Evolutionary conservation across 83 land plant genomes (phyloP).

Genomic region (Thuja plicata): DNA sequence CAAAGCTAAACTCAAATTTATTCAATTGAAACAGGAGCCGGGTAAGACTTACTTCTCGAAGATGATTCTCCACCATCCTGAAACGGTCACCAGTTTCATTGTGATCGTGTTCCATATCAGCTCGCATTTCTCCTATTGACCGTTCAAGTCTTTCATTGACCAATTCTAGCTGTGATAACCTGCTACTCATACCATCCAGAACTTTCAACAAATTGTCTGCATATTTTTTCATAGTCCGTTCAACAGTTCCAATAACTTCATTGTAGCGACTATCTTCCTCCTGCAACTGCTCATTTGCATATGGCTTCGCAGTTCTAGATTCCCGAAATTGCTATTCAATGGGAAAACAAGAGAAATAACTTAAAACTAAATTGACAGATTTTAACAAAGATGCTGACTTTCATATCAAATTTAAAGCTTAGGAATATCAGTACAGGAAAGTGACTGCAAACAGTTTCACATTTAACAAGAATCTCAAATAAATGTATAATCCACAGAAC

Average conservation of each 20-base stretch:
- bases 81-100: slow-evolving; percentile 57
- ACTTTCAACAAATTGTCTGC: slow-evolving; percentile 64
- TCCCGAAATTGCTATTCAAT: slow-evolving; percentile 27
- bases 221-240: slow-evolving; percentile 70
- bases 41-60: slow-evolving; percentile 61
- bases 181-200: slow-evolving; percentile 77
- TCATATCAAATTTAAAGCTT: not conserved
- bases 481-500: not conserved
- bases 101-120: slow-evolving; percentile 58
- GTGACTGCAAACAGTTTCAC: not conserved
- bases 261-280: slow-evolving; percentile 37
- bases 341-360: slow-evolving; percentile 4
- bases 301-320: slow-evolving; percentile 36
- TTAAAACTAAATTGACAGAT: not conserved
- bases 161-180: slow-evolving; percentile 74
- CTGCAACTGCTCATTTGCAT: slow-evolving; percentile 27
- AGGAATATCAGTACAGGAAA: not conserved
- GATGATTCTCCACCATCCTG: slow-evolving; percentile 64
- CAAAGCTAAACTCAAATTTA: not conserved
- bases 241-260: slow-evolving; percentile 52
- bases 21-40: not conserved
- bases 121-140: slow-evolving; percentile 59
- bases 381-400: not conserved
- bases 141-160: slow-evolving; percentile 72
- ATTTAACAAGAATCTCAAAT: slow-evolving; percentile 1